Base-by-base conservation (phyloP, 345 rosid genomes). In the Boechera stricta region DNA sequence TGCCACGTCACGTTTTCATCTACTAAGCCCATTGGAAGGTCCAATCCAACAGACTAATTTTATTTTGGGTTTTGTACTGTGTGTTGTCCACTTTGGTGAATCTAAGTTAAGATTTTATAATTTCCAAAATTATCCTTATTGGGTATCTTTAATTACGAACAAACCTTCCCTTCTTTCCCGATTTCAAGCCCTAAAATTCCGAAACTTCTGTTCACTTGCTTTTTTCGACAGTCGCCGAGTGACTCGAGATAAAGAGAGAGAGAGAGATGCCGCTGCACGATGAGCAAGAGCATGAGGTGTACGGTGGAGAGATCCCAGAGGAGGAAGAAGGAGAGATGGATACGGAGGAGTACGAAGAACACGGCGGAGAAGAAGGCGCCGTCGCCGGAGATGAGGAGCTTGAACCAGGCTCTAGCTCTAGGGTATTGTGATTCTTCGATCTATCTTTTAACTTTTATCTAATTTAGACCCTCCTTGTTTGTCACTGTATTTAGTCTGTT, bases 271-370 rank as follows among this genome's bases (percentile, higher is more conserved):
- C 89, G 61, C 80, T 80, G 9, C 87, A 80, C 80, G 91, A 87
- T 36, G 91, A 91, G 63, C 93, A 89, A 69, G 92, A 91, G 78
- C 94, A 91, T 61, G 97, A 89, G 79, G 97, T 89, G 10, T 91
- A 91, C 79, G 97, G 97, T 24, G 94, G 90, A 31, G 97, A 91
- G 63, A 89, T 91, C 76, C 90, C 97, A 1, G 91, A 89, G 47
- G 97, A 87, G 38, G 89, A 85, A 33, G 94, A 88, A 78, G 91
- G 91, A 88, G 95, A 89, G 62, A 90, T 85, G 71, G 90, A 91
- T 51, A 69, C 81, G 47, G 82, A 81, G 33, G 82, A 86, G 54
- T 89, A 84, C 67, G 97, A 86, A 5, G 89, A 86, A 10, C 83
- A 86, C 41, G 83, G 49, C 52, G 88, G 71, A 58, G 82, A 84